Evolutionary conservation across 2,329 filamentous ascomycete genomes (phyloP).

Genomic region (Aureobasidium lini): DNA sequence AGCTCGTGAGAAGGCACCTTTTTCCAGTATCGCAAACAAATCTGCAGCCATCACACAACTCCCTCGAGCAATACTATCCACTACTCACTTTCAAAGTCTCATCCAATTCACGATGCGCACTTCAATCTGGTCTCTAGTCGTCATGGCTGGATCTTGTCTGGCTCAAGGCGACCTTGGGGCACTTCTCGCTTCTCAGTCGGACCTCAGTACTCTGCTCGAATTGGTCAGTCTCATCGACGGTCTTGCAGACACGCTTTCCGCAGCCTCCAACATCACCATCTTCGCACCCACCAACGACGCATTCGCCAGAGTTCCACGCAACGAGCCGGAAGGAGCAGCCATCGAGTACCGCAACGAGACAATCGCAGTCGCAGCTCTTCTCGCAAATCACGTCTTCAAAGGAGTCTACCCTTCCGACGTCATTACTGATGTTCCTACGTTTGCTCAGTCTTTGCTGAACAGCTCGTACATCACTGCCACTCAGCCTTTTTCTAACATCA

Average conservation of each 20-base stretch:
- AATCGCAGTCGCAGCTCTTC: slow-evolving; percentile 4
- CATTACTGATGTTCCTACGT: slow-evolving; percentile 24
- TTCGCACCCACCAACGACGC: slow-evolving; percentile 32
- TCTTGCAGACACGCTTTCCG: slow-evolving; percentile 27
- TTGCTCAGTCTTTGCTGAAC: slow-evolving; percentile 20
- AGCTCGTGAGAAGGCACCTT: neutral
- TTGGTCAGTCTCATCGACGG: slow-evolving; percentile 21
- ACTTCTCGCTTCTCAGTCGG: slow-evolving; percentile 20
- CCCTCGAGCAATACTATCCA: neutral
- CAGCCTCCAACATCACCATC: slow-evolving; percentile 30
- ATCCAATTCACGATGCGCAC: neutral
- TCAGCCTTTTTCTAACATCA: slow-evolving; percentile 34
- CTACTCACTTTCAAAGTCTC: neutral
- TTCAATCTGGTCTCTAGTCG: neutral
- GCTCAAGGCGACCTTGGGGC: slow-evolving; percentile 16
- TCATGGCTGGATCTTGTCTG: slow-evolving; percentile 12
- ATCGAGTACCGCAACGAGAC: slow-evolving; percentile 23
- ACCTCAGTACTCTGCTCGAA: slow-evolving; percentile 21
- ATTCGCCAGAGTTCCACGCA: slow-evolving; percentile 26
- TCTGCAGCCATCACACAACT: neutral
- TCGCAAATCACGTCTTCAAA: slow-evolving; percentile 23
- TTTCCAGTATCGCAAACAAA: neutral
- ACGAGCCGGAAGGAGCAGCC: slow-evolving; percentile 29
- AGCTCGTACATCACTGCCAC: slow-evolving; percentile 24
- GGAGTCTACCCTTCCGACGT: slow-evolving; percentile 25